Base-by-base conservation (phyloP, 805 yeast genomes). In the Komagataella ulmi region DNA sequence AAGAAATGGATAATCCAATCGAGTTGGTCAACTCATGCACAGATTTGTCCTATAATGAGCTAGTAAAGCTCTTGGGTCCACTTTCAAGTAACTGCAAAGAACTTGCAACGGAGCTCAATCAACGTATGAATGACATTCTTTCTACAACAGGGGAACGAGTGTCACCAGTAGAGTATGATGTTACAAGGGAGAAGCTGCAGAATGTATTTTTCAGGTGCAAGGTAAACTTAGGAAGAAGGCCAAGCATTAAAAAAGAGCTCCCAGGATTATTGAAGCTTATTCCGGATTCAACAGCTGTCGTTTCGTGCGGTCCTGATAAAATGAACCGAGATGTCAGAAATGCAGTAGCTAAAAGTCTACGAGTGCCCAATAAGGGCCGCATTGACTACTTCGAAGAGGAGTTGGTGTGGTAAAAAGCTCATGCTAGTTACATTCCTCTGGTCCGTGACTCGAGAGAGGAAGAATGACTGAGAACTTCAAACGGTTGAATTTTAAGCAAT, bases 371-470 rank as follows among this genome's bases (percentile, higher is more conserved):
- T 14, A 68, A 73, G 49, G 40, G 40, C 8, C 72, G 85, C 46
- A 75, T 85, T 17, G 90, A 83, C 54, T 81, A 81, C 59, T 81
- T 72, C 60, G 95, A 88, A 61, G 90, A 85, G 59, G 73, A 83
- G 49, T 88, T 84, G 65, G 72, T 75, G 10, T 86, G 95, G 95
- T 81, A 60, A 59, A 21, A 3, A 21, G 23, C 23, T 21, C 23
- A 21, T 21, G 23, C 23, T 21, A 21, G 23, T 21, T 6, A 21
- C 23, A 21, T 21, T 21, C 23, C 23, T 21, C 23, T 21, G 23
- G 23, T 21, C 23, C 23, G 23, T 21, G 6, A 21, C 6, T 21
- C 23, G 5, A 21, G 23, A 21, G 23, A 21, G 3, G 23, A 6
- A 21, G 23, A 21, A 21, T 21, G 23, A 21, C 23, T 21, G 3